Conservation (phyloP, 768 basidiomycete genomes). For the Cystobasidium ongulense region DNA sequence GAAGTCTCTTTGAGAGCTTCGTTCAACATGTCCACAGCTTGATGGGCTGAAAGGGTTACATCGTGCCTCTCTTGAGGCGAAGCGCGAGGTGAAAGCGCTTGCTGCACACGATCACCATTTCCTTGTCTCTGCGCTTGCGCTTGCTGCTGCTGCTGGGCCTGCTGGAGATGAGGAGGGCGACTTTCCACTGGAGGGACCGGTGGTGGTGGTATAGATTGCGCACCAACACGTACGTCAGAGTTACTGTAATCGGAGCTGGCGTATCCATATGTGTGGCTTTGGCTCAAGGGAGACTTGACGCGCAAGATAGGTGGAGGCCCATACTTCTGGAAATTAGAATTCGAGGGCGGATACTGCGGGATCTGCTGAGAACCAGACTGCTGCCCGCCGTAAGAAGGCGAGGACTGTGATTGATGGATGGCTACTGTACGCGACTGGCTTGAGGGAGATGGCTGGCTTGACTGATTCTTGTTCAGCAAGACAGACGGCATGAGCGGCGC, state of each 20-base stretch:
- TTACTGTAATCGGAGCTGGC: background rate
- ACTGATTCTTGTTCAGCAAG: slow-evolving; percentile 14
- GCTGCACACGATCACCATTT: background rate
- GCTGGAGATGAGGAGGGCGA: background rate
- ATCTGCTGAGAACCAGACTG: background rate
- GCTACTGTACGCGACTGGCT: background rate
- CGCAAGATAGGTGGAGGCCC: slow-evolving; percentile 10
- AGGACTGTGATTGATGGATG: background rate
- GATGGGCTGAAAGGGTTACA: background rate
- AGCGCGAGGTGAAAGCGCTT: background rate
- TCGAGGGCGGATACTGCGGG: background rate
- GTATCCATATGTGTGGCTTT: background rate
- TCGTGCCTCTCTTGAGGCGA: background rate
- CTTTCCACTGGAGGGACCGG: slow-evolving; percentile 16
- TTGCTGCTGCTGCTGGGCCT: background rate
- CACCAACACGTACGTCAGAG: background rate
- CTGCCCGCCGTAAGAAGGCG: background rate
- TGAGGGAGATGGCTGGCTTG: background rate
- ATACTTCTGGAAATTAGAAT: background rate
- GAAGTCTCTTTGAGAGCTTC: background rate
- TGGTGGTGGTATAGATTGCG: slow-evolving; percentile 19
- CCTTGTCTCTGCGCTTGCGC: background rate
- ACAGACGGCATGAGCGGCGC: slow-evolving; percentile 29
- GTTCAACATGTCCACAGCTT: slow-evolving; percentile 5
- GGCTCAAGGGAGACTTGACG: slow-evolving; percentile 2